These are phyloP conservation scores for Dendrobium huoshanense DNA, from an alignment of 106 monocot species.

Conservation along the genomic window DNA sequence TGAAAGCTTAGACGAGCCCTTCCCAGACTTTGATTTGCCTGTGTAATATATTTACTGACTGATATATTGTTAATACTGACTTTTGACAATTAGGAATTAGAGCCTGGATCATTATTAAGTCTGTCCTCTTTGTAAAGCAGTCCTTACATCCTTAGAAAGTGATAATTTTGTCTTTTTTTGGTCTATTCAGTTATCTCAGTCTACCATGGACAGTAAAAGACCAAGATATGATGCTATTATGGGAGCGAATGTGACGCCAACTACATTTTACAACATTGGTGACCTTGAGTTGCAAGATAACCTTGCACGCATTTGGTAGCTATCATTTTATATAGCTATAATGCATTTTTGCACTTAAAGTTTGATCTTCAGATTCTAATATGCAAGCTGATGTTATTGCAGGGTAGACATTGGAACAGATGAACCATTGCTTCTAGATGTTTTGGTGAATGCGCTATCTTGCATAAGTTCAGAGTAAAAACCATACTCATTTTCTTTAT, in stretches of 20 bases:
- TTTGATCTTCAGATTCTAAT: background rate
- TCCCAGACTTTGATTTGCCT: too few species aligned
- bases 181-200: conserved; percentile 61
- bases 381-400: conserved; percentile 9
- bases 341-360: background rate
- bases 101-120: too few species aligned
- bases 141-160: background rate
- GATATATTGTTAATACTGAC: too few species aligned
- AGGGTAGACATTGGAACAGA: conserved; percentile 93
- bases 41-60: too few species aligned
- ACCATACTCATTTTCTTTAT: background rate
- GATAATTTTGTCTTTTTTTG: background rate
- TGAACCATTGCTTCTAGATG: conserved; percentile 80
- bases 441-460: conserved; percentile 64
- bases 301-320: conserved; percentile 79
- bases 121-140: background rate
- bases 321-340: background rate
- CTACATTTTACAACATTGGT: conserved; percentile 92
- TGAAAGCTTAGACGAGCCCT: too few species aligned
- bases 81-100: too few species aligned
- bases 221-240: conserved; percentile 88
- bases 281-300: conserved; percentile 95
- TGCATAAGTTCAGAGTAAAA: conserved; percentile 80
- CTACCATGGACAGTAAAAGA: conserved; percentile 63
- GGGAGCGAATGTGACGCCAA: conserved; percentile 84